Evolutionary conservation across 1,284 basidiomycete species (phyloP), one percentile per base, ranked within the genome.

Genomic region (Pisolithus thermaeus): DNA sequence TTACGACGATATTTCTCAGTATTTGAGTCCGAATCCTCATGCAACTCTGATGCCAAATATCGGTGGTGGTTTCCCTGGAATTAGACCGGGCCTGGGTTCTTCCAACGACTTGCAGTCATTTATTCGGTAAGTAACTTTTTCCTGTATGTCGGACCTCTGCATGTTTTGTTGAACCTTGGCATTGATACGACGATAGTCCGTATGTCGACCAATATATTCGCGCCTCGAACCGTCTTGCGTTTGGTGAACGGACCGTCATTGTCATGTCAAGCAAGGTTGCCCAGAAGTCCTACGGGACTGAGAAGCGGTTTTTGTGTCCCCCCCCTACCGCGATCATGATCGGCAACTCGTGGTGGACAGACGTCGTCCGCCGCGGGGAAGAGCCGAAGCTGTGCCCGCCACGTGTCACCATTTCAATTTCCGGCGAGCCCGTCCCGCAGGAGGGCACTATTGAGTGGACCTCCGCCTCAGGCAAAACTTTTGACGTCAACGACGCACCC

Each of bases 221-320:
- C 27, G 82, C 92, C 11, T 77, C 83, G 23, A 97, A 97, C 68
- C 83, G 93, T 23, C 79, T 97, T 47, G 87, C 88, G 1, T 87
- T 91, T 60, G 95, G 95, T 45, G 95, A 98, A 70, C 82, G 93
- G 48, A 94, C 91, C 11, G 83, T 98, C 55, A 88, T 97, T 53
- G 90, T 98, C 63, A 93, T 97, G 89, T 95, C 92, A 23, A 92
- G 90, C 66, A 93, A 90, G 65, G 93, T 97, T 38, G 96, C 92
- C 3, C 96, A 98, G 74, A 97, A 97, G 69, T 93, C 90, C 18
- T 98, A 98, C 64, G 94, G 93, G 38, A 93, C 87, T 11, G 95
- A 98, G 71, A 97, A 97, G 71, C 82, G 95, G 79, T 97, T 97
- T 78, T 79, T 98, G 14, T 97, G 94, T 64, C 96, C 96, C 2